phyloP scores from a whole-genome alignment of 2,329 filamentous ascomycete genomes.

The Fonsecaea nubica region DNA sequence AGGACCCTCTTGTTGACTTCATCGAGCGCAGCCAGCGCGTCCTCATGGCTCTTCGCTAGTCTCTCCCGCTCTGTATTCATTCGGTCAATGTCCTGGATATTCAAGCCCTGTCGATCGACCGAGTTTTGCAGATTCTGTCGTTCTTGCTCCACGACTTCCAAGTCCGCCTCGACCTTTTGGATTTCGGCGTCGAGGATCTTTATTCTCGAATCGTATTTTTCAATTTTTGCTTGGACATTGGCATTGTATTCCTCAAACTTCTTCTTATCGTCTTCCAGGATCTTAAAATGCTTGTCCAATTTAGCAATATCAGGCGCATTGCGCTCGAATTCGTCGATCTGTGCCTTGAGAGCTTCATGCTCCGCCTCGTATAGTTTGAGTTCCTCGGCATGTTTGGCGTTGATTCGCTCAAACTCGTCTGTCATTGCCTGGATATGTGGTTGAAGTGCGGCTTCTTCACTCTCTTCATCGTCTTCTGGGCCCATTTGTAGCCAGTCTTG shows the following conservation, averaged over 20 bases:
- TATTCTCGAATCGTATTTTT: slow-evolving; percentile 84
- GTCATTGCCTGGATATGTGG: slow-evolving; percentile 91
- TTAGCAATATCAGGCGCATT: slow-evolving; percentile 81
- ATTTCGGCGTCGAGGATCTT: slow-evolving; percentile 86
- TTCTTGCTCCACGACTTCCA: slow-evolving; percentile 82
- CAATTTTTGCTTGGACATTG: slow-evolving; percentile 79
- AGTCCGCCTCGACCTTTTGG: slow-evolving; percentile 75
- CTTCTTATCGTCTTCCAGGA: slow-evolving; percentile 89
- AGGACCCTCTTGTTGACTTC: slow-evolving; percentile 82
- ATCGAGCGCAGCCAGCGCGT: slow-evolving; percentile 75
- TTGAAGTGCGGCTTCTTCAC: slow-evolving; percentile 75
- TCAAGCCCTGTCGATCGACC: slow-evolving; percentile 92
- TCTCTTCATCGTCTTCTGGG: slow-evolving; percentile 85
- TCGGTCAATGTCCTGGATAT: slow-evolving; percentile 97
- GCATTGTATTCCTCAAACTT: slow-evolving; percentile 97
- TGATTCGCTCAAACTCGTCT: slow-evolving; percentile 80
- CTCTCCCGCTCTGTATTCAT: slow-evolving; percentile 96
- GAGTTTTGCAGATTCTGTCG: slow-evolving; percentile 78
- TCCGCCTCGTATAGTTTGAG: slow-evolving; percentile 86
- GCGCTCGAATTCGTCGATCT: slow-evolving; percentile 89
- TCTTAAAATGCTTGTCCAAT: slow-evolving; percentile 86
- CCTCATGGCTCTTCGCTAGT: slow-evolving; percentile 85
- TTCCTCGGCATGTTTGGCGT: slow-evolving; percentile 83
- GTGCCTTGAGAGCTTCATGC: slow-evolving; percentile 77
- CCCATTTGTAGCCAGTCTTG: slow-evolving; percentile 93